A percentile compares a stretch with the other conserved stretches of the same genome.
Evolutionary conservation across 768 basidiomycete genomes (phyloP).

Genomic region (Auriculariales sp.): DNA sequence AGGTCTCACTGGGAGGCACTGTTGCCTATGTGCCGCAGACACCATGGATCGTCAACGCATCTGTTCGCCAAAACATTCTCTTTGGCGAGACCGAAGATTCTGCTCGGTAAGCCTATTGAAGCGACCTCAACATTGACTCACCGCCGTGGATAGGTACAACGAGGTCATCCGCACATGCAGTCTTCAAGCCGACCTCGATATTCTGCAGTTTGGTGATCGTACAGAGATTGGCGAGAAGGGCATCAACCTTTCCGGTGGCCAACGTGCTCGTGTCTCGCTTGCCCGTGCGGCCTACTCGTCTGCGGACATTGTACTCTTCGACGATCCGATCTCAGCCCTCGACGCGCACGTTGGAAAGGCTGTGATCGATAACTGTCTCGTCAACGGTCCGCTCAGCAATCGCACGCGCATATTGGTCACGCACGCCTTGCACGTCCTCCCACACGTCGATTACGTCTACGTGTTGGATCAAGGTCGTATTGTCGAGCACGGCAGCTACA

Average conservation of each 20-base stretch:
- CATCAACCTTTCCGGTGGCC: slow-evolving; percentile 34
- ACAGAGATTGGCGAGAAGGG: slow-evolving; percentile 73
- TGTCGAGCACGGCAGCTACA: slow-evolving; percentile 34
- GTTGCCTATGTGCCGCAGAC: slow-evolving; percentile 47
- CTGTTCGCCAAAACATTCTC: slow-evolving; percentile 55
- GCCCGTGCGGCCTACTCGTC: slow-evolving; percentile 66
- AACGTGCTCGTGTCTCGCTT: slow-evolving; percentile 49
- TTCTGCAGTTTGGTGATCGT: slow-evolving; percentile 52
- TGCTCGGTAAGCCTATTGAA: slow-evolving; percentile 21
- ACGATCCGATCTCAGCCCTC: slow-evolving; percentile 71
- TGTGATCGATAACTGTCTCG: slow-evolving; percentile 47
- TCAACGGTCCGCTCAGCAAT: slow-evolving; percentile 33
- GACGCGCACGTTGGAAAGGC: slow-evolving; percentile 63
- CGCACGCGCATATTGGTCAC: slow-evolving; percentile 51
- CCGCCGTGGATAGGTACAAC: slow-evolving; percentile 27
- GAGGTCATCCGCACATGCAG: slow-evolving; percentile 51
- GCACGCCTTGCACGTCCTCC: slow-evolving; percentile 42
- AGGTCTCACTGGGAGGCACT: slow-evolving; percentile 39
- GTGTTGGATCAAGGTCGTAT: slow-evolving; percentile 45
- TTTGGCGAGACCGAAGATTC: slow-evolving; percentile 58
- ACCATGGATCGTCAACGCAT: slow-evolving; percentile 55
- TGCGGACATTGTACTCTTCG: slow-evolving; percentile 60
- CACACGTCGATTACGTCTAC: slow-evolving; percentile 48
- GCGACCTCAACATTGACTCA: not conserved
- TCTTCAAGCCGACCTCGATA: slow-evolving; percentile 53